phyloP scores from a whole-genome alignment of 805 yeast species.

The Pichia thaimueangensis region DNA sequence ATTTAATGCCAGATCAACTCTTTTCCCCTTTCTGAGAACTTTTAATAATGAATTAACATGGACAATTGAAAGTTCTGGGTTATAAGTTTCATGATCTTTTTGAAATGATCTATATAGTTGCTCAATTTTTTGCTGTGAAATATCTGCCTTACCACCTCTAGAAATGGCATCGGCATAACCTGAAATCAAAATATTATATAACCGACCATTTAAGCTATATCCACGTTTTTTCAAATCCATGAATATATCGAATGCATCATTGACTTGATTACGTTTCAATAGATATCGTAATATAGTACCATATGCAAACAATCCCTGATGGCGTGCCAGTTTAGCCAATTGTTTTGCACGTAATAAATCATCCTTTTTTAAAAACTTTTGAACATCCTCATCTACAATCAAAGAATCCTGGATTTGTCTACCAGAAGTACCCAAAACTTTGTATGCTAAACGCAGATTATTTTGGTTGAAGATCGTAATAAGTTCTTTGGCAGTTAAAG shows the following conservation, averaged over 20 bases:
- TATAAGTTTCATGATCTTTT: conserved; percentile 25
- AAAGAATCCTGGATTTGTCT: conserved; percentile 53
- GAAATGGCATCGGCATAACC: conserved; percentile 32
- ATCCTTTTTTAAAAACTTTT: conserved; percentile 43
- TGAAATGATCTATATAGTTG: conserved; percentile 30
- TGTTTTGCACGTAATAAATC: conserved; percentile 44
- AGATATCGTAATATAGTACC: conserved; percentile 53
- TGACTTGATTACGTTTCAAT: conserved; percentile 36
- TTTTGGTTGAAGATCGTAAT: conserved; percentile 19
- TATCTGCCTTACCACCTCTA: conserved; percentile 9
- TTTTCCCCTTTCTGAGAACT: conserved; percentile 37
- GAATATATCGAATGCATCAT: conserved; percentile 44
- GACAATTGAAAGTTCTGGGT: conserved; percentile 29
- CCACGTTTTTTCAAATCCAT: conserved; percentile 59
- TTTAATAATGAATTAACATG: conserved; percentile 43
- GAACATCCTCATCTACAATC: conserved; percentile 47
- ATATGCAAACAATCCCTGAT: conserved; percentile 52
- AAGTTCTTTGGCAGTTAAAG: conserved; percentile 24
- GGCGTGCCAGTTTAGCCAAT: conserved; percentile 22
- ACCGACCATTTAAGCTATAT: conserved; percentile 43
- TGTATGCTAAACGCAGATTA: conserved; percentile 42
- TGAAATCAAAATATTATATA: conserved; percentile 40
- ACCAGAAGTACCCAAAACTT: conserved; percentile 53
- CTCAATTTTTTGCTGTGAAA: conserved; percentile 32
- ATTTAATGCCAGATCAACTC: conserved; percentile 33